Evolutionary conservation across 805 yeast genomes (phyloP), one percentile per base, ranked within the genome.

Genomic region (Pichia nanzhaoensis): DNA sequence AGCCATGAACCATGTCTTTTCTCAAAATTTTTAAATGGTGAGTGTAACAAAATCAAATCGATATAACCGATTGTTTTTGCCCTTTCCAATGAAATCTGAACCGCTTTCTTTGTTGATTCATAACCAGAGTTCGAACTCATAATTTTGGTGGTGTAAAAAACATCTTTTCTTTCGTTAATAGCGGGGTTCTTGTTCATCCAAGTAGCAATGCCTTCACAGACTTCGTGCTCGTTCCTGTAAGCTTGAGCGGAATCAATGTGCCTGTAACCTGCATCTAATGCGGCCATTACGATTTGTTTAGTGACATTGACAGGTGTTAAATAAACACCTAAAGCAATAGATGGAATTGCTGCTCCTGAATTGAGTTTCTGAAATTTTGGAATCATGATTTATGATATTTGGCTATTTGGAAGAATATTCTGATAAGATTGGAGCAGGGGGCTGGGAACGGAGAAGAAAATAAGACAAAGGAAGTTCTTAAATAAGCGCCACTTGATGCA

Each of bases 241-340:
- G 61, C 60, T 8, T 70, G 77, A 4, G 95, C 95, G n/a, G 81
- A 67, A 58, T 85, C 93, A 48, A 84, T 65, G 54, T 80, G 91
- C 53, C 91, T 73, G 60, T 82, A 85, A 0, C 95, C 95, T 13
- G 60, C 65, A 28, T 69, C 62, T 47, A 85, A 69, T 1, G 90
- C 93, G 27, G 69, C 58, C 52, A 73, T 68, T 0, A 79, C 82
- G 22, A 78, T 55, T 0, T 67, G 63, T 3, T 60, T 47, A 1
- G 81, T 68, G 8, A 64, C 64, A 0, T 53, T 52, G 1, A 55
- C 47, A 4, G 77, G 68, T 3, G 77, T 52, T 24, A 64, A 55
- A 61, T 73, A 80, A 4, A 78, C 72, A 1, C 87, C 86, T 17
- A 73, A 65, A 0, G 77, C 86, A 21, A 80, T 63, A 1, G 69